Evolutionary conservation across 148 eudicot genomes (phyloP).

Genomic region (Suaeda aralocaspica): DNA sequence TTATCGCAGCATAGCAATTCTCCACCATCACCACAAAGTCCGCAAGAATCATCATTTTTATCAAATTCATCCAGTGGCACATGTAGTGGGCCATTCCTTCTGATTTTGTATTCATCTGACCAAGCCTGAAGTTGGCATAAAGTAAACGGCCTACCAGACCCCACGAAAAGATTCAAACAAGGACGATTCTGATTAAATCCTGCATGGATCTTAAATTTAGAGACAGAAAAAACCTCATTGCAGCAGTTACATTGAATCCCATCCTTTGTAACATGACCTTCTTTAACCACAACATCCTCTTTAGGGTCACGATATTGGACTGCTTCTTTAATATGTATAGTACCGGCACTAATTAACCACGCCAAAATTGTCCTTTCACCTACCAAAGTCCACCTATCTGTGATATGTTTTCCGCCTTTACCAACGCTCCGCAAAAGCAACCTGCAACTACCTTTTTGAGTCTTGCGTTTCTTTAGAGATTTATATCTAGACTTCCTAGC

Average conservation of each 20-base stretch:
- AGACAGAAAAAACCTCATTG: constrained; percentile 51
- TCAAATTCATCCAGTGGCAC: constrained; percentile 55
- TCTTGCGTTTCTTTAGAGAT: constrained; percentile 53
- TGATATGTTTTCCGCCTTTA: constrained; percentile 52
- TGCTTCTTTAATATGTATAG: constrained; percentile 52
- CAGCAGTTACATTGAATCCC: constrained; percentile 86
- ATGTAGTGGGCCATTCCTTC: constrained; percentile 46
- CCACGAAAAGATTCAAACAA: constrained; percentile 76
- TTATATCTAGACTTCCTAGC: constrained; percentile 33
- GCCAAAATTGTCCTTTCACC: constrained; percentile 66
- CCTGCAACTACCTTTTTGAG: constrained; percentile 73
- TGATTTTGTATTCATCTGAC: constrained; percentile 86
- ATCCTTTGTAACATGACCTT: constrained; percentile 61
- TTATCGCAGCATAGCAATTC: constrained; percentile 91
- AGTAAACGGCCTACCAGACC: constrained; percentile 74
- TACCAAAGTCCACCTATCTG: constrained; percentile 47
- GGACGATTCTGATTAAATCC: constrained; percentile 60
- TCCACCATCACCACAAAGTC: constrained; percentile 95
- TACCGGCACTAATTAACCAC: constrained; percentile 65
- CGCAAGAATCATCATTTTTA: constrained; percentile 92
- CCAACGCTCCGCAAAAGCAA: constrained; percentile 65
- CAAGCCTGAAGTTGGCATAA: constrained; percentile 93
- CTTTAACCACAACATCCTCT: constrained; percentile 65
- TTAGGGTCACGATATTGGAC: constrained; percentile 62
- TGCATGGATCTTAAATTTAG: constrained; percentile 71